These are phyloP conservation scores for Nemania serpens DNA, from an alignment of 2,329 filamentous ascomycete species.

Conservation along the genomic window DNA sequence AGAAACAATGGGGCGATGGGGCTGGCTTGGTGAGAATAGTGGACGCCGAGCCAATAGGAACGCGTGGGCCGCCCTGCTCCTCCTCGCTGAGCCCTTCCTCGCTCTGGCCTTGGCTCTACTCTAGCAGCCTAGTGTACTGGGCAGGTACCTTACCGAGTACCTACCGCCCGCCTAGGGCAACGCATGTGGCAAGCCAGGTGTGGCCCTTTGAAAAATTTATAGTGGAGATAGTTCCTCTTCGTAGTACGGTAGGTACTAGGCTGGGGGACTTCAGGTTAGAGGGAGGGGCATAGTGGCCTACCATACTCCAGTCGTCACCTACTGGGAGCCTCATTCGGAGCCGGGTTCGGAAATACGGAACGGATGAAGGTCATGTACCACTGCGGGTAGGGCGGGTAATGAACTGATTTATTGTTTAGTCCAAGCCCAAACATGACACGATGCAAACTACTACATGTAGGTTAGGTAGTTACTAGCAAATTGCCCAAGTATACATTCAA, in stretches of 20 bases:
- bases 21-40: conserved; percentile 7
- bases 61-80: conserved; percentile 13
- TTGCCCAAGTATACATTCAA: neutral
- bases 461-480: too few relatives aligned
- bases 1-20: conserved; percentile 24
- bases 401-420: conserved; percentile 9
- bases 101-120: neutral
- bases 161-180: neutral
- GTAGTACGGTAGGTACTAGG: too few relatives aligned
- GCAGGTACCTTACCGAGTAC: neutral
- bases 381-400: conserved; percentile 8
- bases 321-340: neutral
- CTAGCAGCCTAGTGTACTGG: too few relatives aligned
- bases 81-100: neutral
- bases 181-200: conserved; percentile 11
- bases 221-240: neutral
- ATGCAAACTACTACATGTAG: neutral
- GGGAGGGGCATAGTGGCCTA: too few relatives aligned
- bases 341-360: conserved; percentile 8
- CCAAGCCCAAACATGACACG: neutral
- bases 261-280: too few relatives aligned
- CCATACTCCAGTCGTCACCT: too few relatives aligned
- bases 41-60: conserved; percentile 24
- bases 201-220: conserved; percentile 14
- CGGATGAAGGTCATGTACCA: conserved; percentile 6